A percentile compares a stretch with the other conserved stretches of the same genome.
phyloP scores from a whole-genome alignment of 2,329 filamentous ascomycete species.

The Microthyrium microscopicum region DNA sequence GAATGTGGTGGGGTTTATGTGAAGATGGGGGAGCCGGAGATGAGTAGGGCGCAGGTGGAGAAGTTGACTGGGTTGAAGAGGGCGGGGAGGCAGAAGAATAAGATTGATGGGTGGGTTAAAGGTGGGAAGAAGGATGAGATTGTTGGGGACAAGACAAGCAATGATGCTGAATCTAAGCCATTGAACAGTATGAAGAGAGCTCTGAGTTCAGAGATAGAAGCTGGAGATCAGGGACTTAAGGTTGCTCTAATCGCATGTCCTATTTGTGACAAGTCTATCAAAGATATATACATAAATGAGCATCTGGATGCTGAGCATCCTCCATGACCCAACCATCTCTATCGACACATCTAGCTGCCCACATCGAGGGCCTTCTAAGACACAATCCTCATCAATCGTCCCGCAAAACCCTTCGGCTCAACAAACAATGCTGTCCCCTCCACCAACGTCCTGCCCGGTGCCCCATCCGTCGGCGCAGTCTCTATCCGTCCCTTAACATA shows the following conservation, averaged over 20 bases:
- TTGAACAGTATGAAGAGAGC: neutral
- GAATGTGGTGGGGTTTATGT: conserved; percentile 26
- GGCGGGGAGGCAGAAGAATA: conserved; percentile 27
- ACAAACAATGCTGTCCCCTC: conserved; percentile 80
- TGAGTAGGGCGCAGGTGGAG: conserved; percentile 24
- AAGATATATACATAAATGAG: conserved; percentile 20
- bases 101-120: conserved; percentile 25
- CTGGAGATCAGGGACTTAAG: conserved; percentile 4
- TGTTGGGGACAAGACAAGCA: neutral
- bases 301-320: conserved; percentile 20
- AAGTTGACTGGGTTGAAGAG: conserved; percentile 22
- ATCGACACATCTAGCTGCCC: neutral
- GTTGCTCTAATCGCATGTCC: conserved; percentile 20
- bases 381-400: too few species aligned
- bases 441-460: conserved; percentile 47
- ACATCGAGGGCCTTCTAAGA: too few species aligned
- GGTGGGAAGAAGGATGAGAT: conserved; percentile 8
- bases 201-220: conserved; percentile 5
- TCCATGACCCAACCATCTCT: conserved; percentile 1
- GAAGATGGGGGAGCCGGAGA: conserved; percentile 25
- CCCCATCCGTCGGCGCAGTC: conserved; percentile 40
- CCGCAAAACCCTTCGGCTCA: conserved; percentile 67
- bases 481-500: conserved; percentile 85
- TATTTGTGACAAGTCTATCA: conserved; percentile 18
- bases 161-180: neutral